Evolutionary conservation across 2,329 filamentous ascomycete genomes (phyloP).

Genomic region (Epicoccum sorghinum): DNA sequence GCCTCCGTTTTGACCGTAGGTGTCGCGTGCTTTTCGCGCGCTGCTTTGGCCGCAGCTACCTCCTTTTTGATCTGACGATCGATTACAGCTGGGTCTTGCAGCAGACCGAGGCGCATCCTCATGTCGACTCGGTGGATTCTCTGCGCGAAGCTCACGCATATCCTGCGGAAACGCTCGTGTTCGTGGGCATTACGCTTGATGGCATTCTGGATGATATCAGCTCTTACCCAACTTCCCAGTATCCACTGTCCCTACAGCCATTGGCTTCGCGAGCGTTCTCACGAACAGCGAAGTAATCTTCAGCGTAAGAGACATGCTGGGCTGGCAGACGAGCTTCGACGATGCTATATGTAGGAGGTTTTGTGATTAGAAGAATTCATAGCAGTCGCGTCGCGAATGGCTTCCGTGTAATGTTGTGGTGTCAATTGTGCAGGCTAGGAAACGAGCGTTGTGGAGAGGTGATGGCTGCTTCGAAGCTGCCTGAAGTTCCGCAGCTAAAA

Average conservation of each 20-base stretch:
- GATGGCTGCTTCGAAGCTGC: slow-evolving; percentile 27
- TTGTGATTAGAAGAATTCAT: slow-evolving; percentile 8
- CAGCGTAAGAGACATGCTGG: slow-evolving; percentile 66
- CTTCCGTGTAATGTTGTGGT: background rate
- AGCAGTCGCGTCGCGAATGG: background rate
- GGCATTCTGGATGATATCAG: slow-evolving; percentile 57
- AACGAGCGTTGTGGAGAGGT: slow-evolving; percentile 5
- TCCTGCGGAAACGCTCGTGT: slow-evolving; percentile 67
- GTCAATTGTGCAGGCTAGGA: background rate
- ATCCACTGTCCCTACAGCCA: slow-evolving; percentile 59
- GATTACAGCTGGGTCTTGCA: slow-evolving; percentile 65
- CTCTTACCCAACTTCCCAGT: background rate
- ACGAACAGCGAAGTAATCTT: slow-evolving; percentile 70
- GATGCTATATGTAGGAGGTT: slow-evolving; percentile 14
- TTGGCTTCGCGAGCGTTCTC: slow-evolving; percentile 70
- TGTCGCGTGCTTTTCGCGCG: slow-evolving; percentile 56
- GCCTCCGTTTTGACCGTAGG: slow-evolving; percentile 69
- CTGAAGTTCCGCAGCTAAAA: slow-evolving; percentile 25
- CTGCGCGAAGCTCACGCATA: slow-evolving; percentile 69
- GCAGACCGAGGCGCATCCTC: slow-evolving; percentile 68
- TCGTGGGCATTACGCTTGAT: slow-evolving; percentile 73
- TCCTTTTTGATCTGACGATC: slow-evolving; percentile 60
- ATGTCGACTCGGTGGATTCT: slow-evolving; percentile 70
- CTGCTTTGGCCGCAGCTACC: slow-evolving; percentile 61
- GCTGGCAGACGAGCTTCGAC: slow-evolving; percentile 12